A percentile compares a stretch with the other conserved stretches of the same genome.
Evolutionary conservation across 768 basidiomycete genomes (phyloP).

Genomic region (Neoboletus subvelutipes): DNA sequence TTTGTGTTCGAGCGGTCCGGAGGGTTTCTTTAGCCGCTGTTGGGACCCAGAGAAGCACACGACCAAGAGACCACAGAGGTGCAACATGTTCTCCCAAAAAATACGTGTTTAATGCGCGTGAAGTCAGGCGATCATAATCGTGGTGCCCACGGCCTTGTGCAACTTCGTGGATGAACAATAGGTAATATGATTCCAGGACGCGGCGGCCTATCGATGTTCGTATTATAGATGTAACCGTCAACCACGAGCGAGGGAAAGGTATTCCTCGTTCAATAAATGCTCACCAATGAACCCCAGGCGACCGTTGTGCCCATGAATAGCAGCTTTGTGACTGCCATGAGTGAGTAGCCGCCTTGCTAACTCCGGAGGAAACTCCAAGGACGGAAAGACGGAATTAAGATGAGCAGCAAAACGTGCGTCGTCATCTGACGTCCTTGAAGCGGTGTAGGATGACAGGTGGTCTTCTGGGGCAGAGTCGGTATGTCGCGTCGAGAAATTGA

Average conservation of each 20-base stretch:
- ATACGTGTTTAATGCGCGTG: slow-evolving; percentile 65
- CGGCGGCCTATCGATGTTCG: slow-evolving; percentile 56
- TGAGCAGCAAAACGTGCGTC: slow-evolving; percentile 46
- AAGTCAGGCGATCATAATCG: slow-evolving; percentile 57
- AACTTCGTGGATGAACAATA: slow-evolving; percentile 65
- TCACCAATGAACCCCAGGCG: slow-evolving; percentile 71
- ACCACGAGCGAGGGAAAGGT: background rate
- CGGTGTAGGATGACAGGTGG: background rate
- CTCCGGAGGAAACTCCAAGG: slow-evolving; percentile 68
- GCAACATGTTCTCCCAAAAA: slow-evolving; percentile 73
- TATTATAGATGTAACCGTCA: background rate
- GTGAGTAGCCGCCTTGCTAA: slow-evolving; percentile 74
- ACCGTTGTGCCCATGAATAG: slow-evolving; percentile 67
- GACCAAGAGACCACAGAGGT: slow-evolving; percentile 70
- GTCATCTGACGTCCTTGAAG: slow-evolving; percentile 6
- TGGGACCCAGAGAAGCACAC: slow-evolving; percentile 74
- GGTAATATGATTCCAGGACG: slow-evolving; percentile 71
- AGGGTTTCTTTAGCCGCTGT: slow-evolving; percentile 43
- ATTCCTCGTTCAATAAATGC: background rate
- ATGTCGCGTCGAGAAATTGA: slow-evolving; percentile 18
- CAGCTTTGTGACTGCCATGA: slow-evolving; percentile 70
- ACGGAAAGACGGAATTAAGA: slow-evolving; percentile 59
- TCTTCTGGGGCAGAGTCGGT: background rate
- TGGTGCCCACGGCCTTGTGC: slow-evolving; percentile 45
- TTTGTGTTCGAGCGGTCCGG: slow-evolving; percentile 12